A percentile compares a stretch with the other conserved stretches of the same genome.
Evolutionary conservation across 73 alveolate genomes (phyloP).

Genomic region (Blepharisma japonicum): DNA sequence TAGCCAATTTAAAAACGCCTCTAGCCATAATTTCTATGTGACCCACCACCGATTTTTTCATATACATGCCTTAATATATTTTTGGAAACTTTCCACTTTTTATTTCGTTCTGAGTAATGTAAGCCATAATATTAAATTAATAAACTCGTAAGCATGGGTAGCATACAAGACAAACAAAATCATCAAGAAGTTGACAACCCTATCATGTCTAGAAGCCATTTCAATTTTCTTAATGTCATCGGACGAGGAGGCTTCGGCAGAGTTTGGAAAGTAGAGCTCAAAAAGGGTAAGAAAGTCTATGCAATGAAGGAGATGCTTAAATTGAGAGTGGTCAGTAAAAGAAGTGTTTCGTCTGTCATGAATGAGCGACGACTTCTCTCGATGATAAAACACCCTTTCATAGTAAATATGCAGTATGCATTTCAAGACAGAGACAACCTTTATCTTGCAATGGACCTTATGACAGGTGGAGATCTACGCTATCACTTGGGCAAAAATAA

Average conservation of each 20-base stretch:
- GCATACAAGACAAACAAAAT: no score
- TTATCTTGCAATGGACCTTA: slow-evolving; percentile 66
- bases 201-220: neutral
- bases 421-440: slow-evolving; percentile 71
- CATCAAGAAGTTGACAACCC: no score
- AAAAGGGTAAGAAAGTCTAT: slow-evolving; percentile 55
- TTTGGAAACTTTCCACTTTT: no score
- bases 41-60: no score
- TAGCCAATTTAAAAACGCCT: no score
- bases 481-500: slow-evolving; percentile 57
- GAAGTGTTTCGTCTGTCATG: slow-evolving; percentile 76
- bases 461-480: slow-evolving; percentile 72
- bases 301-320: slow-evolving; percentile 75
- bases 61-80: no score
- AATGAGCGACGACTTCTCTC: slow-evolving; percentile 73
- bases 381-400: slow-evolving; percentile 68
- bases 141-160: no score
- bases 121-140: no score
- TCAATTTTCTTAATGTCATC: slow-evolving; percentile 43
- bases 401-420: slow-evolving; percentile 76
- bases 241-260: slow-evolving; percentile 65
- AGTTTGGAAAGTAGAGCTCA: slow-evolving; percentile 73
- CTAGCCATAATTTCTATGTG: no score
- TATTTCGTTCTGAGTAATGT: no score
- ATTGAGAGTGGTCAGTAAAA: slow-evolving; percentile 66